phyloP scores from a whole-genome alignment of 345 rosid genomes.

The Lagerstroemia speciosa region DNA sequence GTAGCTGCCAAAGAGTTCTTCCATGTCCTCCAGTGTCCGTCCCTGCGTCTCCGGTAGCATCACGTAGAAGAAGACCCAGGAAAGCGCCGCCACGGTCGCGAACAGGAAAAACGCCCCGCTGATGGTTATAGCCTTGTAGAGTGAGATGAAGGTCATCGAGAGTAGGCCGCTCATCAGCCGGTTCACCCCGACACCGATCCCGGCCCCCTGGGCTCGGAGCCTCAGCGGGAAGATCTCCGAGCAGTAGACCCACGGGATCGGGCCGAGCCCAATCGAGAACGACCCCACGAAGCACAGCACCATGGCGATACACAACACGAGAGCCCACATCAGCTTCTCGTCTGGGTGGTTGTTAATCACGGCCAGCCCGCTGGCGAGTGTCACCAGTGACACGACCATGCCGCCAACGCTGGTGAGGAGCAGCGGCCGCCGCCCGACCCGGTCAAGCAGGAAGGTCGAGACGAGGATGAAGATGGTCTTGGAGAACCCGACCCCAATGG shows the following conservation, averaged over 20 bases:
- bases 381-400: conserved; percentile 42
- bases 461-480: conserved; percentile 63
- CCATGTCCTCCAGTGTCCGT: conserved; percentile 65
- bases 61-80: conserved; percentile 49
- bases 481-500: conserved; percentile 65
- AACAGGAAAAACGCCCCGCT: conserved; percentile 77
- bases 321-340: conserved; percentile 49
- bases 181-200: conserved; percentile 61
- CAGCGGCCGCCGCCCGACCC: conserved; percentile 71
- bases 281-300: conserved; percentile 55
- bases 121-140: conserved; percentile 43
- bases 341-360: conserved; percentile 28
- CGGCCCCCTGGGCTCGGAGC: conserved; percentile 71
- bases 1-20: conserved; percentile 41
- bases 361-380: conserved; percentile 40
- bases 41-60: conserved; percentile 76
- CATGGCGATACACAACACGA: conserved; percentile 39
- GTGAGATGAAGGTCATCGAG: conserved; percentile 41
- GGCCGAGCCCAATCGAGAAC: conserved; percentile 86
- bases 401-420: conserved; percentile 63
- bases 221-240: conserved; percentile 80
- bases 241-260: conserved; percentile 71
- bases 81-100: conserved; percentile 37
- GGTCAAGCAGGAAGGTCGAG: conserved; percentile 58
- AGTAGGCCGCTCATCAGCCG: conserved; percentile 67